Evolutionary conservation across 164 flowering plant genomes (phyloP).

Genomic region (Magnolia kwangsiensis): DNA sequence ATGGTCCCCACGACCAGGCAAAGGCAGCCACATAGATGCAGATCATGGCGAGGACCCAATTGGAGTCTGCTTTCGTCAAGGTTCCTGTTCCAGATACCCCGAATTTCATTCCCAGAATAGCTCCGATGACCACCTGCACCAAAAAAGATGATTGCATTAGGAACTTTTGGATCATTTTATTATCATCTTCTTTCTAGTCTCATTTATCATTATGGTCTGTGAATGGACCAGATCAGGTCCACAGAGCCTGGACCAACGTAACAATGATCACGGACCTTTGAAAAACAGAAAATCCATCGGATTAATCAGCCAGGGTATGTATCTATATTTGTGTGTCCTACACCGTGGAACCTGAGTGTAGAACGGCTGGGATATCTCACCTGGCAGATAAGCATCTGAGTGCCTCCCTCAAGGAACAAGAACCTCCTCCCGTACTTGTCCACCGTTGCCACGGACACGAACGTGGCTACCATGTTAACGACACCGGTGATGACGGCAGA

Average conservation of each 20-base stretch:
- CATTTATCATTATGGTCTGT: too few species aligned
- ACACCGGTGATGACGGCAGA: conserved; percentile 28
- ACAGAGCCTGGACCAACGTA: too few species aligned
- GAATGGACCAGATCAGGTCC: too few species aligned
- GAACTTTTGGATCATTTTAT: too few species aligned
- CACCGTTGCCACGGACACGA: conserved; percentile 20
- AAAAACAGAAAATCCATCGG: too few species aligned
- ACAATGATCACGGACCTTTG: too few species aligned
- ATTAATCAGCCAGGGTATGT: too few species aligned
- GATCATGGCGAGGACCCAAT: conserved; percentile 15
- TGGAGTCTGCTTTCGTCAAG: conserved; percentile 7
- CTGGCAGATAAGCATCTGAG: conserved; percentile 23
- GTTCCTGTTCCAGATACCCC: conserved; percentile 14
- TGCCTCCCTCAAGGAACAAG: conserved; percentile 23
- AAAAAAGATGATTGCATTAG: too few species aligned
- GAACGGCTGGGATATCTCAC: neutral
- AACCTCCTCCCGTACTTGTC: conserved; percentile 21
- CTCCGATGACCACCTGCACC: conserved; percentile 11
- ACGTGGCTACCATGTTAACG: conserved; percentile 21
- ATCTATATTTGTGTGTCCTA: too few species aligned
- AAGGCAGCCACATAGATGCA: conserved; percentile 24
- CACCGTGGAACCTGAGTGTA: too few species aligned
- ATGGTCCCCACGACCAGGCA: conserved; percentile 29
- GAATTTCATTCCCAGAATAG: conserved; percentile 14
- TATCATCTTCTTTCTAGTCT: too few species aligned